Conservation (phyloP, 495 filamentous ascomycete genomes). For the Tuber brumale region DNA sequence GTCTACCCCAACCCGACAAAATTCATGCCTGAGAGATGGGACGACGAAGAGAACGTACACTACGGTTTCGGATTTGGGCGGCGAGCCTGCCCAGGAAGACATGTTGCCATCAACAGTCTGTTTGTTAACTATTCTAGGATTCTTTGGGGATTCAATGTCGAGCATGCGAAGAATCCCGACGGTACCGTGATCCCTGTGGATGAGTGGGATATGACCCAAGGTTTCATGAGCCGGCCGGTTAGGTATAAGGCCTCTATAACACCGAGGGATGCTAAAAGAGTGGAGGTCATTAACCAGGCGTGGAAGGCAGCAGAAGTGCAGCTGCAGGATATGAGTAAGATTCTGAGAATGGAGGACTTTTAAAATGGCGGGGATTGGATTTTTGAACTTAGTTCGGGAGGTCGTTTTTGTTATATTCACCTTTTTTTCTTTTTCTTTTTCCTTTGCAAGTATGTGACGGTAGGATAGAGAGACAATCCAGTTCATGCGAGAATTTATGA, state of each 20-base stretch:
- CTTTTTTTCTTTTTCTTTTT: not conserved
- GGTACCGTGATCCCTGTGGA: not conserved
- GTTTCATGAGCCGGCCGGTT: constrained; percentile 3
- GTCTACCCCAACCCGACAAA: constrained; percentile 30
- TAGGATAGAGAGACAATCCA: not conserved
- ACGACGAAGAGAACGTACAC: constrained; percentile 1
- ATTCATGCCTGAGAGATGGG: constrained; percentile 34
- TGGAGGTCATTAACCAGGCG: not conserved
- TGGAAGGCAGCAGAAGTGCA: not conserved
- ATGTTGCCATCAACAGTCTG: constrained; percentile 2
- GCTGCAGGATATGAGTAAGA: not conserved
- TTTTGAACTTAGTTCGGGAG: not conserved
- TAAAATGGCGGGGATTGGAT: not conserved
- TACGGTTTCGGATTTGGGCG: not conserved
- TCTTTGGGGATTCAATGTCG: constrained; percentile 8
- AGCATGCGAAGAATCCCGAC: not conserved
- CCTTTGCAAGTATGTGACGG: not conserved
- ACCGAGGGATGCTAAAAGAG: not conserved
- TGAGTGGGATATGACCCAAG: constrained; percentile 4
- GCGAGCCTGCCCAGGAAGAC: not conserved
- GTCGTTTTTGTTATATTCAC: not conserved
- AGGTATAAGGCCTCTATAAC: not conserved
- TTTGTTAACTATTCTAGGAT: constrained; percentile 10
- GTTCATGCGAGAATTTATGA: not conserved
- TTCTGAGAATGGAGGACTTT: constrained; percentile 5